Base-by-base conservation (phyloP, 768 basidiomycete species). In the Amylocystis lapponica region DNA sequence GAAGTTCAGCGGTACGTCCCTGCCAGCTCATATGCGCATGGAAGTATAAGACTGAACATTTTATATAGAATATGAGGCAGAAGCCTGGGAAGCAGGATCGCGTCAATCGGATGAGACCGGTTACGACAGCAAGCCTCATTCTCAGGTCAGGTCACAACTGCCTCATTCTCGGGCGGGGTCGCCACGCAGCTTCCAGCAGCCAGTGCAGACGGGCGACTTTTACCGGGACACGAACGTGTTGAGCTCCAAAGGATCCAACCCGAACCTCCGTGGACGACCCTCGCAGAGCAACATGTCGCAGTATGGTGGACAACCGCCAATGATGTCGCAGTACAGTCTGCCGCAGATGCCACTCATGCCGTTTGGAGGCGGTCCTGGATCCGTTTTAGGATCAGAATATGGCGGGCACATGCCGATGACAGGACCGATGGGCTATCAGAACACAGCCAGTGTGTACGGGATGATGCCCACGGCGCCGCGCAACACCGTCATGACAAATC, bases 1-100 rank as follows among this genome's bases (percentile, higher is more conserved):
- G 74, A 92, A 90, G 60, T 99, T 96, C 66, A 92, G 87, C 59
- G 92, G 92, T 92, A 66, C 26, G 86, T 72, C 0, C 22, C 10
- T 25, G 33, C 12, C 22, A 4, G 30, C 2, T 34, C 10, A 12
- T 30, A n/a, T 12, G 11, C 9, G 12, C 29, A 54, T 62, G 22
- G 13, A 23, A 39, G 21, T 39, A 45, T 36, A 22, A 14, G 23
- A 22, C 40, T 46, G 41, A 50, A 40, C 17, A 36, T 36, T 20
- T n/a, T 20, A 33, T 39, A 2, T 59, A 92, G 92, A 95, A 65
- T 96, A 94, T 61, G 92, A 96, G 64, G 79, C 86, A 3, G 90
- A 95, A 61, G 78, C 90, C 34, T 95, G 90, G 89, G 93, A 91
- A 46, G 79, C 79, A 23, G 79, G 74, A 2, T 82, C 84, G 6